Percentiles rank a stretch among this genome's conserved stretches.
These are phyloP conservation scores for Myrica gale DNA, from an alignment of 306 rosid species.

Conservation along the genomic window DNA sequence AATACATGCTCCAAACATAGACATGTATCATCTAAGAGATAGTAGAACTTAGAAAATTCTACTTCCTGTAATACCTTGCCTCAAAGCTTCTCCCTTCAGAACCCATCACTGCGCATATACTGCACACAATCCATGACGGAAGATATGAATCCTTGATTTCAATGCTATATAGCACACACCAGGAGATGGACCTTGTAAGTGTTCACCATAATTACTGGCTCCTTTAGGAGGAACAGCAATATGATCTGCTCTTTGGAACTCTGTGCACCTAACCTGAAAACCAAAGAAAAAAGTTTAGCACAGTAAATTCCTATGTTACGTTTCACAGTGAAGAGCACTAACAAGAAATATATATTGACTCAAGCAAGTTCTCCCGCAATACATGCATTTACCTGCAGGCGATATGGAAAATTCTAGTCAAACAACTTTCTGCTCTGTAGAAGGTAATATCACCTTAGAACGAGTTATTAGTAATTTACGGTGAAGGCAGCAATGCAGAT, in stretches of 20 bases:
- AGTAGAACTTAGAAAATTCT: slow-evolving; percentile 17
- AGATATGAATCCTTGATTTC: slow-evolving; percentile 75
- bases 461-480: background rate
- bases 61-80: slow-evolving; percentile 60
- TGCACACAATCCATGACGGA: slow-evolving; percentile 81
- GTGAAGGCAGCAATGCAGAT: background rate
- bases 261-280: slow-evolving; percentile 73
- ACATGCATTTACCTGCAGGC: background rate
- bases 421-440: background rate
- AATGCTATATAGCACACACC: slow-evolving; percentile 56
- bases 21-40: background rate
- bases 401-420: background rate
- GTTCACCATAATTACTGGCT: no score
- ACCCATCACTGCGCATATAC: slow-evolving; percentile 54
- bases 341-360: background rate
- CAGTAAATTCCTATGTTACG: slow-evolving; percentile 12
- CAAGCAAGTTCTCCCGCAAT: background rate
- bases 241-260: slow-evolving; percentile 51
- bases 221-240: no score
- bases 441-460: background rate
- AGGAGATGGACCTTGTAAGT: slow-evolving; percentile 27
- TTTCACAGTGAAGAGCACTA: slow-evolving; percentile 14
- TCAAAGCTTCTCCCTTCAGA: slow-evolving; percentile 79
- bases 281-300: background rate
- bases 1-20: no score